Evolutionary conservation across 345 rosid species (phyloP).

Genomic region (Diplotaxis tenuifolia): DNA sequence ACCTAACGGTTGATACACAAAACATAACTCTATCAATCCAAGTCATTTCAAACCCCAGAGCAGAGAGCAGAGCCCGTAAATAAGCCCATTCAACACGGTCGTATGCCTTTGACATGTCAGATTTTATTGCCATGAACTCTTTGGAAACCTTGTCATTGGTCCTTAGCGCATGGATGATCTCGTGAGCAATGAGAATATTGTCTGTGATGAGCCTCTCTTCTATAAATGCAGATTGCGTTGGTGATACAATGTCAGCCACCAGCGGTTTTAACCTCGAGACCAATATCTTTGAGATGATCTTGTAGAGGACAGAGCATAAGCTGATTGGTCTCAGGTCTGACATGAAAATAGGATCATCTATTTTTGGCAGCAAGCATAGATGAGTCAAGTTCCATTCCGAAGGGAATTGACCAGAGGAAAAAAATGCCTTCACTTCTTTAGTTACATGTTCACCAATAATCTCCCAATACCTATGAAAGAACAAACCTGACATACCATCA

Average conservation of each 20-base stretch:
- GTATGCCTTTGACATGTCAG: too few relatives aligned
- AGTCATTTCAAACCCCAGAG: too few relatives aligned
- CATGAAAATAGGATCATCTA: accelerated
- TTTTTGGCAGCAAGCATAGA: neutral
- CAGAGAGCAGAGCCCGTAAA: too few relatives aligned
- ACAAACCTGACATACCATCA: neutral
- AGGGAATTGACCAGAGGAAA: neutral
- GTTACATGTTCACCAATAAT: neutral
- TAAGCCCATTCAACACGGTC: too few relatives aligned
- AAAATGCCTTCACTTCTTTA: neutral
- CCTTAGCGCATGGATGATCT: neutral
- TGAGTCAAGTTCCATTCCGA: neutral
- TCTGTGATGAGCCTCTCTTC: neutral
- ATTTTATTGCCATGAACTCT: neutral
- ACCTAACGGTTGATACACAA: too few relatives aligned
- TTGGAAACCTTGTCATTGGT: neutral
- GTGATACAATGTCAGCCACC: accelerated
- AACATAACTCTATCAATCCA: too few relatives aligned
- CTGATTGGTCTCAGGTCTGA: neutral
- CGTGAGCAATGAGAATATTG: neutral
- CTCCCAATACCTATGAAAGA: neutral
- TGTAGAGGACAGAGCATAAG: neutral
- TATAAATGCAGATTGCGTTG: neutral
- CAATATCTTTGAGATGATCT: neutral
- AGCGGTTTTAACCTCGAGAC: neutral